A percentile compares a stretch with the other conserved stretches of the same genome.
Conservation (phyloP, 768 basidiomycete species). For the Podaxis pistillaris region DNA sequence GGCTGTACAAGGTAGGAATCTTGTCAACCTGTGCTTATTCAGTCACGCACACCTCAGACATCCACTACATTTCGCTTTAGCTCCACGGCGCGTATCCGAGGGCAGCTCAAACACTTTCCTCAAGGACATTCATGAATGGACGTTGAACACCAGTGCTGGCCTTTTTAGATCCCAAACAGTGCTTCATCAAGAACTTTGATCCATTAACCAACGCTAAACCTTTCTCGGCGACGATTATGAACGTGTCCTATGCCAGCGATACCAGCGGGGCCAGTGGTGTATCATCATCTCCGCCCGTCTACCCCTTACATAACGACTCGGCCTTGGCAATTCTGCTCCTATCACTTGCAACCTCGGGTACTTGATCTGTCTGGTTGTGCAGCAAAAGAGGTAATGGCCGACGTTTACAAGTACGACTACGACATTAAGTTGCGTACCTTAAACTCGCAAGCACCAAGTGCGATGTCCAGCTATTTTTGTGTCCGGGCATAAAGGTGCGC, state of each 20-base stretch:
- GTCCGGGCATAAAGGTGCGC: background rate
- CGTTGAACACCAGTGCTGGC: background rate
- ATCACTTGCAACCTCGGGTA: background rate
- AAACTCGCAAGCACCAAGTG: background rate
- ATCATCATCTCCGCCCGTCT: background rate
- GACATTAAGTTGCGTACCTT: background rate
- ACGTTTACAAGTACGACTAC: background rate
- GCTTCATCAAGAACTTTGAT: constrained; percentile 4
- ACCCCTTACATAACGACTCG: background rate
- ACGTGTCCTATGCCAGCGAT: background rate
- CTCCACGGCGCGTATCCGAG: background rate
- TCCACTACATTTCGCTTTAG: background rate
- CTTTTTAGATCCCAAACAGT: background rate
- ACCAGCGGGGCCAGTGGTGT: constrained; percentile 1
- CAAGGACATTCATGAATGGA: background rate
- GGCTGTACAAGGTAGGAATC: background rate
- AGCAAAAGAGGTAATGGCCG: background rate
- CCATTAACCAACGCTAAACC: background rate
- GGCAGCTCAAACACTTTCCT: constrained; percentile 11
- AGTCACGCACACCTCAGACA: background rate
- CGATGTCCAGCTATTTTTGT: background rate
- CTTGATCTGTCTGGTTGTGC: background rate
- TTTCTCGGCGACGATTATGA: background rate
- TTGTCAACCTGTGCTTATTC: background rate
- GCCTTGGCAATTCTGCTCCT: background rate